These are phyloP conservation scores for Pseudozyma pruni DNA, from an alignment of 1,284 basidiomycete species.

Conservation along the genomic window DNA sequence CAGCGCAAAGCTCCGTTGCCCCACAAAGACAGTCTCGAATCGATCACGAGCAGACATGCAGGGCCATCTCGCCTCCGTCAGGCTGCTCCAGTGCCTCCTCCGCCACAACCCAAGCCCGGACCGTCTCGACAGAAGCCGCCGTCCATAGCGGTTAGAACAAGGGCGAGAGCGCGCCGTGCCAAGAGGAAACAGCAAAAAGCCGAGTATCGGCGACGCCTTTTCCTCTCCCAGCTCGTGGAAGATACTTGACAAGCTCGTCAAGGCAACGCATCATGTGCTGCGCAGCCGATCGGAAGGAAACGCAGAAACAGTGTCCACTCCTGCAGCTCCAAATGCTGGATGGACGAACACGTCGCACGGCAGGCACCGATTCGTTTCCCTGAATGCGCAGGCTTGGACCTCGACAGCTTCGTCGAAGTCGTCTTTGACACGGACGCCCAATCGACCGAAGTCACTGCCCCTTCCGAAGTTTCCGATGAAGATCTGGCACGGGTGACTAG, in stretches of 20 bases:
- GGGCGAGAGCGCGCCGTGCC: slow-evolving; percentile 32
- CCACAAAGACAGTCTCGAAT: not conserved
- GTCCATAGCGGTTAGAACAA: slow-evolving; percentile 17
- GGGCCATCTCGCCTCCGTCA: slow-evolving; percentile 4
- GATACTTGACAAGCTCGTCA: slow-evolving; percentile 17
- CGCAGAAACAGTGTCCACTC: too few species aligned
- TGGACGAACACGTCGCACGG: slow-evolving; percentile 1
- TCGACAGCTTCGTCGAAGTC: slow-evolving; percentile 21
- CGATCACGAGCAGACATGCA: not conserved
- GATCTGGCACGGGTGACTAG: slow-evolving; percentile 20
- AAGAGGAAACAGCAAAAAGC: slow-evolving; percentile 38
- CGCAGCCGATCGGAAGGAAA: too few species aligned
- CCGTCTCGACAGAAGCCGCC: slow-evolving; percentile 27
- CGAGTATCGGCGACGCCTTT: slow-evolving; percentile 30
- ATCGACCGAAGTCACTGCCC: slow-evolving; percentile 34
- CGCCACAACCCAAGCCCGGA: slow-evolving; percentile 19
- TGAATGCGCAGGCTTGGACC: slow-evolving; percentile 21
- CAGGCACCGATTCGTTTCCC: slow-evolving; percentile 17
- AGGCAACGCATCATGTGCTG: not conserved
- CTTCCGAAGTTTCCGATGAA: slow-evolving; percentile 32
- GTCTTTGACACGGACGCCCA: slow-evolving; percentile 41
- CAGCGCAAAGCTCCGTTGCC: not conserved
- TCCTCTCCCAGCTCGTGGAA: slow-evolving; percentile 27
- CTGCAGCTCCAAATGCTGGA: not conserved
- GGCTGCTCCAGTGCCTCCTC: slow-evolving; percentile 20